A percentile compares a stretch with the other conserved stretches of the same genome.
phyloP scores from a whole-genome alignment of 1,284 basidiomycete species.

The Sporisorium iseilematis-ciliati region DNA sequence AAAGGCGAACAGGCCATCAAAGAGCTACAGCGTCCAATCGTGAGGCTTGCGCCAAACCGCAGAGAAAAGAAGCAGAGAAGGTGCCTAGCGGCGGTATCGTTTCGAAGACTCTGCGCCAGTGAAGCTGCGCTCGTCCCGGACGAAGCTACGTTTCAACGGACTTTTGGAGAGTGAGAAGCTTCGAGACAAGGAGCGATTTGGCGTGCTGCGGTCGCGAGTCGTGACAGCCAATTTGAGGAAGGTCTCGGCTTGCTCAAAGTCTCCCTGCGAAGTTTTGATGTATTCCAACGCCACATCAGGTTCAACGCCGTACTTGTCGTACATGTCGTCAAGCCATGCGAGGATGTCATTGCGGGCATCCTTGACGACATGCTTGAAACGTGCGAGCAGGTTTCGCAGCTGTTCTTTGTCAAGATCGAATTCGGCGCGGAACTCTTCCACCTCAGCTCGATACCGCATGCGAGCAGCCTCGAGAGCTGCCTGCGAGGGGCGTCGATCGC shows the following conservation, averaged over 20 bases:
- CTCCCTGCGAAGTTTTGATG: constrained; percentile 40
- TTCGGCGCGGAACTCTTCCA: constrained; percentile 22
- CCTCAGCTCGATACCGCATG: constrained; percentile 23
- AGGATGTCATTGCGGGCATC: constrained; percentile 21
- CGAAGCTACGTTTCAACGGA: constrained; percentile 16
- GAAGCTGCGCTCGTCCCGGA: constrained; percentile 8
- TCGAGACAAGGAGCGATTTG: constrained; percentile 8
- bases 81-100: constrained; percentile 13
- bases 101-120: constrained; percentile 13
- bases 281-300: constrained; percentile 34
- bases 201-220: constrained; percentile 15
- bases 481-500: background rate
- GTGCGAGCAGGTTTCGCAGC: constrained; percentile 16
- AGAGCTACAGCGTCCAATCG: background rate
- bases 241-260: constrained; percentile 35
- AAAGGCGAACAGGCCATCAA: background rate
- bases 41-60: background rate
- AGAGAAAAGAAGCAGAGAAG: background rate
- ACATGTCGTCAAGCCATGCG: constrained; percentile 26
- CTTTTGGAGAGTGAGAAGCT: constrained; percentile 12
- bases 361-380: constrained; percentile 23
- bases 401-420: constrained; percentile 23
- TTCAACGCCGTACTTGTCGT: constrained; percentile 23
- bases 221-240: constrained; percentile 27
- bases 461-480: constrained; percentile 23